A percentile compares a stretch with the other conserved stretches of the same genome.
Evolutionary conservation across 2,329 filamentous ascomycete species (phyloP).

Genomic region (Aschersonia sp.): DNA sequence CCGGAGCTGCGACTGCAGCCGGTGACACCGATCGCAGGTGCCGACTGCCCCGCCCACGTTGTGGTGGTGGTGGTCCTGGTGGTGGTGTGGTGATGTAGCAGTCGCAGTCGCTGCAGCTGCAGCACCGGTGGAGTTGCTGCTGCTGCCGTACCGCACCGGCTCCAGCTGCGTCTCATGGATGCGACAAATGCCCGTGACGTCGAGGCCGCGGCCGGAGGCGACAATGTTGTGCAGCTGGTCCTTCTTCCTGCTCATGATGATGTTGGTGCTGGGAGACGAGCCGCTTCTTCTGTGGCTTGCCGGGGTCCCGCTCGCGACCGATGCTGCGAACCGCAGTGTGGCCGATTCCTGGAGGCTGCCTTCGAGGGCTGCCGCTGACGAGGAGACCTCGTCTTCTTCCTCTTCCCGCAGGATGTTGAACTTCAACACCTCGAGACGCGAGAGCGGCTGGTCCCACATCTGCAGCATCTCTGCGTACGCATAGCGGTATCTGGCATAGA

Average conservation of each 20-base stretch:
- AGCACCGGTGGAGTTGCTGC: too few relatives aligned
- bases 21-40: constrained; percentile 35
- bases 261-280: constrained; percentile 37
- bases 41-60: constrained; percentile 32
- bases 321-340: constrained; percentile 21
- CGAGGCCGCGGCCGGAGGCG: constrained; percentile 40
- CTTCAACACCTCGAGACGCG: constrained; percentile 53
- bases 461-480: constrained; percentile 56
- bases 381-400: constrained; percentile 8
- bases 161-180: constrained; percentile 49
- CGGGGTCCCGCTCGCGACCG: constrained; percentile 13
- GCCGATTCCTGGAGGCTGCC: constrained; percentile 20
- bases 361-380: constrained; percentile 6
- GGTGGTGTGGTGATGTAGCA: constrained; percentile 16
- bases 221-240: constrained; percentile 35
- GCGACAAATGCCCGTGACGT: constrained; percentile 48
- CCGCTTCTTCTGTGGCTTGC: constrained; percentile 19
- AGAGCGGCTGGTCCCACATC: constrained; percentile 48
- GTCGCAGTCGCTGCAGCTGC: too few relatives aligned
- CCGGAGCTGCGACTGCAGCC: constrained; percentile 38
- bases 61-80: constrained; percentile 4
- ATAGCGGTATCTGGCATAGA: constrained; percentile 47
- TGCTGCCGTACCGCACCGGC: constrained; percentile 28
- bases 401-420: constrained; percentile 48
- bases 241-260: constrained; percentile 42